Evolutionary conservation across 345 rosid species (phyloP).

Genomic region (Pugionium dolabratum): DNA sequence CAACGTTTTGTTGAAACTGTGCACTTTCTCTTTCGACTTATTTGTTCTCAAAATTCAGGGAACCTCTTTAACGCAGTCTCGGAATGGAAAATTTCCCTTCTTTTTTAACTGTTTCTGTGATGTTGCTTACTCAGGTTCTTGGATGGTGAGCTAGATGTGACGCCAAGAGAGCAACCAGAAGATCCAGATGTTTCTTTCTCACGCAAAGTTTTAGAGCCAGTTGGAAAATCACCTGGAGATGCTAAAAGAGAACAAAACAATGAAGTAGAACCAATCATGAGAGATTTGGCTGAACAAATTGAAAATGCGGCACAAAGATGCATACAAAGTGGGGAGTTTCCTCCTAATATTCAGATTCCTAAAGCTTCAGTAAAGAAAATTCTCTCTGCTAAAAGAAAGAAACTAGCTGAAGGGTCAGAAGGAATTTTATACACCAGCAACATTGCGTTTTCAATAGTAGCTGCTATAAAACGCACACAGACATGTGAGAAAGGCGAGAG

Average conservation of each 20-base stretch:
- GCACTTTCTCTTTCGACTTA: constrained; percentile 3
- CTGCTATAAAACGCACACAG: constrained; percentile 47
- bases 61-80: not conserved
- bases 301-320: constrained; percentile 50
- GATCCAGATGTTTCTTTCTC: constrained; percentile 38
- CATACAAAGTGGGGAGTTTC: constrained; percentile 49
- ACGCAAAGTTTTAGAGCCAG: constrained; percentile 44
- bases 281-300: constrained; percentile 53
- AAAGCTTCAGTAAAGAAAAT: constrained; percentile 75
- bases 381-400: constrained; percentile 61
- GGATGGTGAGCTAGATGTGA: constrained; percentile 59
- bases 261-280: constrained; percentile 46
- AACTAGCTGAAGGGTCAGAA: constrained; percentile 65
- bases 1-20: not conserved
- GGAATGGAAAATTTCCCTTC: not conserved
- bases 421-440: constrained; percentile 69
- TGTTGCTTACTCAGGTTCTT: constrained; percentile 51
- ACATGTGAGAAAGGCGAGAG: constrained; percentile 40
- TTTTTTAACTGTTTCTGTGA: constrained; percentile 12
- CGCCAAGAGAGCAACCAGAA: constrained; percentile 36
- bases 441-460: constrained; percentile 80
- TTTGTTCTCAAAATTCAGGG: not conserved
- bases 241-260: constrained; percentile 42
- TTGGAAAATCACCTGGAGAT: constrained; percentile 33
- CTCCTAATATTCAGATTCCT: constrained; percentile 54